These are phyloP conservation scores for Eucalyptus curtisii DNA, from an alignment of 345 rosid species.

Conservation along the genomic window DNA sequence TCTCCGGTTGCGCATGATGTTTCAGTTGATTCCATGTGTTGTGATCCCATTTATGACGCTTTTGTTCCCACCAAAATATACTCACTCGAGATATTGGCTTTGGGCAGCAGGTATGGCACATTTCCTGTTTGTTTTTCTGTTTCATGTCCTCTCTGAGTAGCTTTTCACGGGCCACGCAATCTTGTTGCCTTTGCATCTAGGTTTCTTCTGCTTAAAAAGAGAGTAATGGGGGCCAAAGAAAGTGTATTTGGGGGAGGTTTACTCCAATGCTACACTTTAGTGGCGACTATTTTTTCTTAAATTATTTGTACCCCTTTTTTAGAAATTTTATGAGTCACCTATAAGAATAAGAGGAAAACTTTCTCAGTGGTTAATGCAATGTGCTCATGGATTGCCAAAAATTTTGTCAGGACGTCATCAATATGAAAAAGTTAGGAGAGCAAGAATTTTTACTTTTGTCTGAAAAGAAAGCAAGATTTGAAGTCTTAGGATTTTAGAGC, in stretches of 20 bases:
- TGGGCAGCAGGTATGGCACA: slow-evolving; percentile 46
- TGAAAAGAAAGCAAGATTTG: neutral
- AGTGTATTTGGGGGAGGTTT: neutral
- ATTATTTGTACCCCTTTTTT: neutral
- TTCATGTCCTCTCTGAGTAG: neutral
- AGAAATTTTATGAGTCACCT: neutral
- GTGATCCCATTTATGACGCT: slow-evolving; percentile 50
- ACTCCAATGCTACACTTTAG: neutral
- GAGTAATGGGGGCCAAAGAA: neutral
- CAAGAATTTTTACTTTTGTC: neutral
- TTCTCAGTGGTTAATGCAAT: neutral
- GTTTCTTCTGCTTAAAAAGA: neutral
- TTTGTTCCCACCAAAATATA: slow-evolving; percentile 58
- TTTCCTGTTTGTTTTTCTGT: neutral
- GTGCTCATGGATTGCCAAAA: neutral
- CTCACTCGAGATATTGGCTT: slow-evolving; percentile 73
- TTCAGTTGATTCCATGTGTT: slow-evolving; percentile 69
- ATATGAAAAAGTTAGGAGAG: neutral
- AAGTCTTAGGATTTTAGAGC: neutral
- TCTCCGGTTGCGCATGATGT: slow-evolving; percentile 80
- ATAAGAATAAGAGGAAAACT: neutral
- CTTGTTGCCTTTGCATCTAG: neutral
- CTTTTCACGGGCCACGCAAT: neutral
- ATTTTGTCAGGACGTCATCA: neutral
- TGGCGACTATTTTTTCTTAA: neutral